phyloP scores from a whole-genome alignment of 225 moss, liverwort and hornwort species.

The Polytrichum commune region DNA sequence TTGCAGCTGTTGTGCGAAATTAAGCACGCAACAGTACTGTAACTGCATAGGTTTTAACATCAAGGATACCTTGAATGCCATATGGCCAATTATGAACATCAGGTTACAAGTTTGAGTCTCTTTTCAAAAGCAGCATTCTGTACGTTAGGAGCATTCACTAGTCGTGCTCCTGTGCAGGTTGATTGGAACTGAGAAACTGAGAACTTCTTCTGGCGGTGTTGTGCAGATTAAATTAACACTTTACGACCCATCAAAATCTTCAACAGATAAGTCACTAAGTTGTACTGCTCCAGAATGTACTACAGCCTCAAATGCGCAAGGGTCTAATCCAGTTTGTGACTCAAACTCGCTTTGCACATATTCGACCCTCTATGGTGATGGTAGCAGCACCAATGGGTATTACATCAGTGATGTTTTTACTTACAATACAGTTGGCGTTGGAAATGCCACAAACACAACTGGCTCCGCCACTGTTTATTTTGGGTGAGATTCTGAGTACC shows the following conservation, averaged over 20 bases:
- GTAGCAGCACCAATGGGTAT: conserved; percentile 77
- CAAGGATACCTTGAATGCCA: too few relatives aligned
- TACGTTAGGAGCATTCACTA: background rate
- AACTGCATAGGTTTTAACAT: too few relatives aligned
- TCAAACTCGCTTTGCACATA: conserved; percentile 50
- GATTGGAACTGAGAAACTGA: background rate
- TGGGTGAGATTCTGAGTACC: conserved; percentile 48
- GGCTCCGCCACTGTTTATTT: conserved; percentile 59
- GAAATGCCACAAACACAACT: conserved; percentile 35
- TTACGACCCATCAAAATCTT: conserved; percentile 56
- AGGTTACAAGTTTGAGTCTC: too few relatives aligned
- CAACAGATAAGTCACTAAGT: conserved; percentile 27
- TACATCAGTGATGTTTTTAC: conserved; percentile 63
- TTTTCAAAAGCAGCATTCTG: background rate
- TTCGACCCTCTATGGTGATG: conserved; percentile 66
- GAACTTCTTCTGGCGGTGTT: conserved; percentile 21
- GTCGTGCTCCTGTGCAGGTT: too few relatives aligned
- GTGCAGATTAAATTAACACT: conserved; percentile 64
- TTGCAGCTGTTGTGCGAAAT: too few relatives aligned
- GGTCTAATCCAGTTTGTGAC: conserved; percentile 19
- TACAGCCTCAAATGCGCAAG: conserved; percentile 8
- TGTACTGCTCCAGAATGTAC: conserved; percentile 48
- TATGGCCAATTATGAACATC: too few relatives aligned
- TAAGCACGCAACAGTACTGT: too few relatives aligned
- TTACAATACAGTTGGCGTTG: conserved; percentile 40